Percentiles rank a stretch among this genome's conserved stretches.
Conservation (phyloP, 257 asterid species). For the Nicotiana obtusifolia region DNA sequence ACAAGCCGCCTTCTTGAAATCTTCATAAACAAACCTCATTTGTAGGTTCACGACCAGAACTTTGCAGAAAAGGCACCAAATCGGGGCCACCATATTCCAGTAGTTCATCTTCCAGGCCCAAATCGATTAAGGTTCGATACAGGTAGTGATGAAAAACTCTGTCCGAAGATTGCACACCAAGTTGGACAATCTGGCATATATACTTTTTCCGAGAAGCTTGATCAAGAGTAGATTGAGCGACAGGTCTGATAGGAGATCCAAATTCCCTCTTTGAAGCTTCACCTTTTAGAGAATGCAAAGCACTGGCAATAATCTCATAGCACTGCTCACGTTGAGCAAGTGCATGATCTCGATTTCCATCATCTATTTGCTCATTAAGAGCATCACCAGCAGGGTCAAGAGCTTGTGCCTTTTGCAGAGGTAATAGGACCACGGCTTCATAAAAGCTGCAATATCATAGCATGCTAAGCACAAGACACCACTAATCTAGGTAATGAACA, state of each 20-base stretch:
- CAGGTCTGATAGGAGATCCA: conserved; percentile 84
- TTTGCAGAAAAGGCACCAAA: conserved; percentile 89
- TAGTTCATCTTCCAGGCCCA: conserved; percentile 89
- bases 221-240: conserved; percentile 67
- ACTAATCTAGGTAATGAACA: conserved; percentile 7
- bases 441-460: conserved; percentile 61
- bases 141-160: conserved; percentile 76
- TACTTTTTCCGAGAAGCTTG: conserved; percentile 68
- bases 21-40: conserved; percentile 49
- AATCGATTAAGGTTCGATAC: conserved; percentile 68
- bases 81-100: conserved; percentile 95
- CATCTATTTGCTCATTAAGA: conserved; percentile 76
- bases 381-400: conserved; percentile 89
- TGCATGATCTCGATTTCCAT: conserved; percentile 66
- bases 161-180: conserved; percentile 92
- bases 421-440: conserved; percentile 90
- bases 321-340: conserved; percentile 83
- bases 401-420: conserved; percentile 93
- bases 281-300: conserved; percentile 69
- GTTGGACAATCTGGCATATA: conserved; percentile 85
- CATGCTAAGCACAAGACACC: conserved; percentile 15
- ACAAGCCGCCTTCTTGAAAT: no score
- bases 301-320: conserved; percentile 71
- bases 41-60: conserved; percentile 65
- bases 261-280: conserved; percentile 57